Evolutionary conservation across 2,329 filamentous ascomycete genomes (phyloP).

Genomic region (Byssothecium circinans): DNA sequence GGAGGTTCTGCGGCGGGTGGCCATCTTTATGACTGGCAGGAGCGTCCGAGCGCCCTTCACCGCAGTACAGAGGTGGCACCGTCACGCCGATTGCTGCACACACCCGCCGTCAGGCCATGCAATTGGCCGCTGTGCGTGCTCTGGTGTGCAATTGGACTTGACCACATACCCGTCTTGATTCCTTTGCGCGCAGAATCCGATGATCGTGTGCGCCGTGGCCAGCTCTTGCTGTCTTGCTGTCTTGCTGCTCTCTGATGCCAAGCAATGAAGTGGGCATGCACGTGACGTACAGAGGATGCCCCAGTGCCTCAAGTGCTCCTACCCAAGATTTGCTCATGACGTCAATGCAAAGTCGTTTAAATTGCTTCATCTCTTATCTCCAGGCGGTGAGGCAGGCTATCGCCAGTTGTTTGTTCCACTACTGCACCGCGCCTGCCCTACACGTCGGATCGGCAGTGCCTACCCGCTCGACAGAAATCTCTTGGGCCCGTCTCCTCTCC

Average conservation of each 20-base stretch:
- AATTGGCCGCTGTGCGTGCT: neutral
- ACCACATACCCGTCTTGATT: neutral
- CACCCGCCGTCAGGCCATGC: neutral
- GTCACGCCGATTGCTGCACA: conserved; percentile 2
- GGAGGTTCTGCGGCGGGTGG: neutral
- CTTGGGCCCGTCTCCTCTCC: conserved; percentile 4
- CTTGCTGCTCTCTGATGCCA: neutral
- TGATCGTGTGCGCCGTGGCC: neutral
- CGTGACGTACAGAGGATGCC: neutral
- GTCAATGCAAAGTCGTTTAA: neutral
- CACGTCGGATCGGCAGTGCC: neutral
- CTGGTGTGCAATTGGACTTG: neutral
- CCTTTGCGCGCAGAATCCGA: neutral
- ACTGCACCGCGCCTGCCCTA: conserved; percentile 4
- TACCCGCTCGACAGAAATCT: conserved; percentile 1
- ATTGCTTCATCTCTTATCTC: neutral
- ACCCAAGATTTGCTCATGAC: too few relatives aligned
- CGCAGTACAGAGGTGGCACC: neutral
- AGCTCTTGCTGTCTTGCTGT: neutral
- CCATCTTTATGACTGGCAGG: conserved; percentile 6
- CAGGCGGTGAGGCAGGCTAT: too few relatives aligned
- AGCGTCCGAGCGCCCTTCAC: neutral
- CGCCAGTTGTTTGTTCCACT: neutral
- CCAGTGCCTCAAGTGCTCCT: too few relatives aligned
- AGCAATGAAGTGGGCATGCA: neutral